Evolutionary conservation across 257 asterid species (phyloP).

Genomic region (Lantana camara): DNA sequence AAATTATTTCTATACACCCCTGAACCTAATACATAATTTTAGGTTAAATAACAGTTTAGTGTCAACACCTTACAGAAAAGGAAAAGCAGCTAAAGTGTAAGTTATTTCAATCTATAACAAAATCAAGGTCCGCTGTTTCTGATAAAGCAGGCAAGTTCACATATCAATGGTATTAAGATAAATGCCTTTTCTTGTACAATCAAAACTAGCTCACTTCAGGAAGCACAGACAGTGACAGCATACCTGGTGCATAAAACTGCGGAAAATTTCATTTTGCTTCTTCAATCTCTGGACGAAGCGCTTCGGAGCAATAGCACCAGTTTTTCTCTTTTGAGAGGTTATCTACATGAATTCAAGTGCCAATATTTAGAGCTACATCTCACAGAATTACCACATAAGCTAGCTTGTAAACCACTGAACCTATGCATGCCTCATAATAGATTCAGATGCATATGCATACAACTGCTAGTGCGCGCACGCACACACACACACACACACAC

Average conservation of each 20-base stretch:
- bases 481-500: background rate
- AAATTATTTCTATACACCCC: too few relatives aligned
- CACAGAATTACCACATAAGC: background rate
- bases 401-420: too few relatives aligned
- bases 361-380: background rate
- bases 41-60: too few relatives aligned
- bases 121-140: background rate
- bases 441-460: background rate
- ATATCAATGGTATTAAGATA: background rate
- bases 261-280: slow-evolving; percentile 89
- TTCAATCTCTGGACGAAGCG: slow-evolving; percentile 89
- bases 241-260: slow-evolving; percentile 98
- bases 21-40: too few relatives aligned
- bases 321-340: slow-evolving; percentile 87
- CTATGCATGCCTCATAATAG: background rate
- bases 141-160: background rate
- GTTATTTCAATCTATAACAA: background rate
- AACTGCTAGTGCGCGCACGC: background rate
- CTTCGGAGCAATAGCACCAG: slow-evolving; percentile 93
- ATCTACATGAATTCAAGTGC: slow-evolving; percentile 52
- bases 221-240: slow-evolving; percentile 18
- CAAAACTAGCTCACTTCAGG: background rate
- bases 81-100: too few relatives aligned
- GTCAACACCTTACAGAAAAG: too few relatives aligned
- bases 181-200: background rate